These are phyloP conservation scores for Lactifluus hygrophoroides DNA, from an alignment of 768 basidiomycete species.

Conservation along the genomic window DNA sequence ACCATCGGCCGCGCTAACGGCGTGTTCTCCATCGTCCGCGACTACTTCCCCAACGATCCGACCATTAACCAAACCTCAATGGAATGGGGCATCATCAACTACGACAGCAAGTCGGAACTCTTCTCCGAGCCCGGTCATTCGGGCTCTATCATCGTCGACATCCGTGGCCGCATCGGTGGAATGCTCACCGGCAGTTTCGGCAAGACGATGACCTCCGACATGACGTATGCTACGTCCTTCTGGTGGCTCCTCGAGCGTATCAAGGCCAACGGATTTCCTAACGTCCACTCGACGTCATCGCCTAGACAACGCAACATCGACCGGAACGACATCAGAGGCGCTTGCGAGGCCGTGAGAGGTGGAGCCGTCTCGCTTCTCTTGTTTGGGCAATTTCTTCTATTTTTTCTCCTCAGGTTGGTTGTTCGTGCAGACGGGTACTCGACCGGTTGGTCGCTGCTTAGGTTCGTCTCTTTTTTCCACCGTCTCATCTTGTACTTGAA, in stretches of 20 bases:
- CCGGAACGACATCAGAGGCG: not conserved
- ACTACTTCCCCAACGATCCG: conserved; percentile 24
- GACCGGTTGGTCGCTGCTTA: too few species aligned
- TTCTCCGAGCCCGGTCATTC: conserved; percentile 33
- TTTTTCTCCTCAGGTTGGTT: too few species aligned
- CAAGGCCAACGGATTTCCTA: conserved; percentile 3
- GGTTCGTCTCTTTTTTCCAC: too few species aligned
- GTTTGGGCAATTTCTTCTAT: too few species aligned
- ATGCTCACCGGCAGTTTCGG: conserved; percentile 31
- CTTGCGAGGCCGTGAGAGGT: not conserved
- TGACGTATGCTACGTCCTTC: conserved; percentile 36
- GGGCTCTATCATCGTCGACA: conserved; percentile 29
- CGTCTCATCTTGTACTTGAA: too few species aligned
- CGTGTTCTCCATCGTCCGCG: conserved; percentile 29
- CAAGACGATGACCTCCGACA: conserved; percentile 13
- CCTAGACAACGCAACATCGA: not conserved
- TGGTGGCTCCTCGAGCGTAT: conserved; percentile 25
- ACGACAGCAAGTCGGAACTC: conserved; percentile 24
- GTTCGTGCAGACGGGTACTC: too few species aligned
- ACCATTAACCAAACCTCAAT: conserved; percentile 22
- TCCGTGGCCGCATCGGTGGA: conserved; percentile 30
- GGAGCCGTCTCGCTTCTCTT: not conserved
- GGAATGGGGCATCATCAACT: conserved; percentile 27
- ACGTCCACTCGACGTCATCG: conserved; percentile 4
- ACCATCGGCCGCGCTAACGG: conserved; percentile 32